These are phyloP conservation scores for Coniella vitis DNA, from an alignment of 2,329 filamentous ascomycete species.

Conservation along the genomic window DNA sequence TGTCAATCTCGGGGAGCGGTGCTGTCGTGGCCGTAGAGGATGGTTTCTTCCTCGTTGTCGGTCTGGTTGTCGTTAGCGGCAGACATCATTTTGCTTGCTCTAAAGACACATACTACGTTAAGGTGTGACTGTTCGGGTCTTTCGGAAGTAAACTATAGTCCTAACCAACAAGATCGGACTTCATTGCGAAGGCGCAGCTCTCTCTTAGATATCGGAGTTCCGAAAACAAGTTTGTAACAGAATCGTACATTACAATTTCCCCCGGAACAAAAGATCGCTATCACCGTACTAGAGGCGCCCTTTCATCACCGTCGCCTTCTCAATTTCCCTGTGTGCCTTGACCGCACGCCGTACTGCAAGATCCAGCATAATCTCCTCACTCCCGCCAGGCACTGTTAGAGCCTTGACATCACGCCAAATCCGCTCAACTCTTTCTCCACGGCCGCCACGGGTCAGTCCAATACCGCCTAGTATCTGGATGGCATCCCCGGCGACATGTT, in stretches of 20 bases:
- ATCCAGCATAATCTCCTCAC: conserved; percentile 18
- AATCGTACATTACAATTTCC: not conserved
- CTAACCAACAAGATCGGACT: too few relatives aligned
- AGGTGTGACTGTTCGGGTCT: too few relatives aligned
- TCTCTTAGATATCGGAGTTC: too few relatives aligned
- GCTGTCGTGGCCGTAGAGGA: too few relatives aligned
- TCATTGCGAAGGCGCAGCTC: too few relatives aligned
- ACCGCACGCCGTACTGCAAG: conserved; percentile 14
- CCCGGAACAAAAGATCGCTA: not conserved
- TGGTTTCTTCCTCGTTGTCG: too few relatives aligned
- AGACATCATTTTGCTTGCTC: too few relatives aligned
- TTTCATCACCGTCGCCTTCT: not conserved
- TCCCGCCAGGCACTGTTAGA: conserved; percentile 16
- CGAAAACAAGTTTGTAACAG: too few relatives aligned
- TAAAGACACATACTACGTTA: too few relatives aligned
- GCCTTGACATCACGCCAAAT: conserved; percentile 18
- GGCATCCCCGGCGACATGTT: conserved; percentile 16
- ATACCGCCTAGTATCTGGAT: conserved; percentile 17
- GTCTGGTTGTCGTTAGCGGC: too few relatives aligned
- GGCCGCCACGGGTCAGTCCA: conserved; percentile 16
- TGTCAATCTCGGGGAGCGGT: too few relatives aligned
- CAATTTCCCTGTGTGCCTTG: not conserved
- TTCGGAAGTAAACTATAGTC: too few relatives aligned
- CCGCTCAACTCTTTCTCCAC: conserved; percentile 17
- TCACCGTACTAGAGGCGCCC: not conserved